phyloP scores from a whole-genome alignment of 495 filamentous ascomycete species.

The Mytilinidion resinicola region DNA sequence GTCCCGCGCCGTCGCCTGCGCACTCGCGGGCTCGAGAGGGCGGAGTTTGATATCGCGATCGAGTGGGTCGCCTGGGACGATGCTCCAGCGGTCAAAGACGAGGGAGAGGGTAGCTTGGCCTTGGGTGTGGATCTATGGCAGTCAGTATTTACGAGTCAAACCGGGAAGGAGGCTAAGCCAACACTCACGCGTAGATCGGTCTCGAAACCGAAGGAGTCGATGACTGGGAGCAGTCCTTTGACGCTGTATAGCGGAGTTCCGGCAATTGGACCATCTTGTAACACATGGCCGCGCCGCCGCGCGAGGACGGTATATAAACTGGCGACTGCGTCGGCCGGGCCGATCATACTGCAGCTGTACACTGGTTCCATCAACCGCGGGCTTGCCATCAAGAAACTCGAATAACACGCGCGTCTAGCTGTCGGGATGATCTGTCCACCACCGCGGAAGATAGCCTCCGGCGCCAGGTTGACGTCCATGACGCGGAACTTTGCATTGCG shows the following conservation, averaged over 20 bases:
- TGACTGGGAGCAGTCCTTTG: constrained; percentile 84
- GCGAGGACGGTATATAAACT: constrained; percentile 88
- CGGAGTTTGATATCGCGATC: constrained; percentile 77
- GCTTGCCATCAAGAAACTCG: constrained; percentile 92
- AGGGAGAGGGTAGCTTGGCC: constrained; percentile 82
- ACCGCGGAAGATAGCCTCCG: constrained; percentile 86
- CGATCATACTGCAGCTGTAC: constrained; percentile 86
- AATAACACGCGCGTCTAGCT: constrained; percentile 82
- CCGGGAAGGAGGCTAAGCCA: neutral
- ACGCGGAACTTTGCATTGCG: constrained; percentile 93
- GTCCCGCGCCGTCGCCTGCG: constrained; percentile 83
- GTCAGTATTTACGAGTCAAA: neutral
- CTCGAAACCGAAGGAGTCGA: constrained; percentile 96
- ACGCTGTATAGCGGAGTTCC: constrained; percentile 91
- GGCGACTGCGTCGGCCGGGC: constrained; percentile 82
- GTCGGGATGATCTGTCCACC: constrained; percentile 98
- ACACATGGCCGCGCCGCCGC: constrained; percentile 81
- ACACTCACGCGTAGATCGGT: constrained; percentile 66
- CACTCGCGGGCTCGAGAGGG: constrained; percentile 77
- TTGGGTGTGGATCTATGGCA: constrained; percentile 71
- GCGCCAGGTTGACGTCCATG: constrained; percentile 80
- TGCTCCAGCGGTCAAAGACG: constrained; percentile 93
- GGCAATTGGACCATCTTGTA: constrained; percentile 86
- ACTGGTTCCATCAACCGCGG: constrained; percentile 94
- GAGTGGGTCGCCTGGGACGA: constrained; percentile 91